Base-by-base conservation (phyloP, 139 green algal species). In the Nannochloris sp. region DNA sequence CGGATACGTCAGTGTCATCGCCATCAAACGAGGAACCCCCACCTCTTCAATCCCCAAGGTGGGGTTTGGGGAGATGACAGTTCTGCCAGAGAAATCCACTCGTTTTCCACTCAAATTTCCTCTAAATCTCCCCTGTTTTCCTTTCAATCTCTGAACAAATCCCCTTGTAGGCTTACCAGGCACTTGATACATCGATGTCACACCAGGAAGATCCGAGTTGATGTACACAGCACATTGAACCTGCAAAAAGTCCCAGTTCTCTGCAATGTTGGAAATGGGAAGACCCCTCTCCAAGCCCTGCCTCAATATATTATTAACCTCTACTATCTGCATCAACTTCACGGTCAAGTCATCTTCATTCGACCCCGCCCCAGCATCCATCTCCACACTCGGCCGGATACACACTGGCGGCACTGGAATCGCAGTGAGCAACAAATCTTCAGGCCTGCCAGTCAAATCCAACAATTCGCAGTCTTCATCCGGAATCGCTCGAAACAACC, bases 331-430 rank as follows among this genome's bases (percentile, higher is more conserved):
- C 79, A 92, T 91, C 61, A 98, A 81, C 77, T 95, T 96, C 79
- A 98, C 92, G 16, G 90, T 96, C 68, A 97, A 89, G 82, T 99
- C 93, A 70, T 99, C 93, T 84, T 99, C 93, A 63, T 98, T 99
- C 50, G 68, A 91, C 4, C 91, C 87, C 16, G 75, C 73, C 0
- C 84, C 87, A 49, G 59, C 57, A 66, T 99, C 93, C 93, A 99
- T 95, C 72, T 97, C 91, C 59, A 99, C 91, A n/a, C 69, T 59
- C 23, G 93, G 93, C 4, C 91, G 77, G 74, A 99, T 98, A 78
- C 82, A 89, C 36, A 97, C 91, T 2, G 93, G 93, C 2, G 93
- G 93, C 64, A 99, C 93, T 1, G 89, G 76, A 9, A 99, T 48
- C 63, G 87, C 68, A 0, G 78, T 92, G 53, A 96, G 73, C 6